These are phyloP conservation scores for Pleurotus tuoliensis DNA, from an alignment of 768 basidiomycete genomes.

Conservation along the genomic window DNA sequence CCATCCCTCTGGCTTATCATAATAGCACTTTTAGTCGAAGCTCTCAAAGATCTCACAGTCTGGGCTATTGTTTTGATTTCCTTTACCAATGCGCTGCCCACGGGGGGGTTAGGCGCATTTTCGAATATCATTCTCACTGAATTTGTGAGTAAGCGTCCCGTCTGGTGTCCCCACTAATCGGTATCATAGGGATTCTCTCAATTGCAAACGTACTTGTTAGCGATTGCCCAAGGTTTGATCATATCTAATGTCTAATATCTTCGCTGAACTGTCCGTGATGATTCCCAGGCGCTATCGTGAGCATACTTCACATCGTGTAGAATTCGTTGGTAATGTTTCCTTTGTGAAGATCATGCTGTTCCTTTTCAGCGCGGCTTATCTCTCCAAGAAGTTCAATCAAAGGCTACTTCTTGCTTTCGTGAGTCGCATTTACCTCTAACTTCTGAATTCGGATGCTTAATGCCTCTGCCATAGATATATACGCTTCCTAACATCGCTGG, in stretches of 20 bases:
- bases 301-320: too few relatives aligned
- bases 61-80: constrained; percentile 45
- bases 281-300: too few relatives aligned
- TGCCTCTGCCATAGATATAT: constrained; percentile 27
- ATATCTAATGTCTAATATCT: too few relatives aligned
- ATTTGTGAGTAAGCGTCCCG: constrained; percentile 25
- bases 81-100: constrained; percentile 43
- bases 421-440: neutral
- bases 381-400: constrained; percentile 39
- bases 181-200: constrained; percentile 37
- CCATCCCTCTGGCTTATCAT: neutral
- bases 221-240: constrained; percentile 35
- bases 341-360: constrained; percentile 33
- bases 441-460: neutral
- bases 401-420: constrained; percentile 30
- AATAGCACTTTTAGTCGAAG: constrained; percentile 29
- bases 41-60: constrained; percentile 39
- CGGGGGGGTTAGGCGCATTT: constrained; percentile 46
- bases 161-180: neutral
- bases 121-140: constrained; percentile 49
- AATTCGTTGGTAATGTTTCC: too few relatives aligned
- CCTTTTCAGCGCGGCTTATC: constrained; percentile 38
- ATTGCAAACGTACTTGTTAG: constrained; percentile 49
- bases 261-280: too few relatives aligned
- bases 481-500: constrained; percentile 46